Percentiles rank a stretch among this genome's conserved stretches.
Conservation (phyloP, 495 filamentous ascomycete genomes). For the Trichoderma virens region DNA sequence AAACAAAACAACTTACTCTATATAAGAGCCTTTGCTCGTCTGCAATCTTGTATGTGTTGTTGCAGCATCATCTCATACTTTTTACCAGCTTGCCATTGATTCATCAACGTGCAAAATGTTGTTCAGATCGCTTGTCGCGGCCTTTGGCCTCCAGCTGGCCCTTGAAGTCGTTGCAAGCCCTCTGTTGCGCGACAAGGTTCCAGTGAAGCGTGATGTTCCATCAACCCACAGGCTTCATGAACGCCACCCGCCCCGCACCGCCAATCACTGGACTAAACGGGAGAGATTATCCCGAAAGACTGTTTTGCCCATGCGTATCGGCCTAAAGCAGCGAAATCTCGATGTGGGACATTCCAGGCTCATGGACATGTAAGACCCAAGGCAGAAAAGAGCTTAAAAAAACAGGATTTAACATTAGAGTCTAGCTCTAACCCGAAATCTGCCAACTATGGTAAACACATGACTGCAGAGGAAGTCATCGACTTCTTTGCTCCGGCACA, state of each 20-base stretch:
- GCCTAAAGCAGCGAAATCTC: conserved; percentile 16
- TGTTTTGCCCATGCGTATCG: conserved; percentile 17
- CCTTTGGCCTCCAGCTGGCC: neutral
- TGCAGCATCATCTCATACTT: neutral
- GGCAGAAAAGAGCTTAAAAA: too few species aligned
- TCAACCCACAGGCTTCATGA: neutral
- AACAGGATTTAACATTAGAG: neutral
- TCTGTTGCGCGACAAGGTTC: neutral
- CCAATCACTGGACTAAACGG: conserved; percentile 13
- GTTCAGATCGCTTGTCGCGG: neutral
- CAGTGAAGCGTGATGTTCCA: neutral
- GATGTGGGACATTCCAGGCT: conserved; percentile 13
- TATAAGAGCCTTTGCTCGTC: neutral
- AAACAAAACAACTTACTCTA: too few species aligned
- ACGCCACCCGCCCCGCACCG: neutral
- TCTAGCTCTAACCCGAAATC: conserved; percentile 39
- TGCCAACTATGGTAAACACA: conserved; percentile 42
- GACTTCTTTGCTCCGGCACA: conserved; percentile 39
- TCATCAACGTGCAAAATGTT: neutral
- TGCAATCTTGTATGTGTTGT: neutral
- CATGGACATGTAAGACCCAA: conserved; percentile 18
- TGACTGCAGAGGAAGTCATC: conserved; percentile 38
- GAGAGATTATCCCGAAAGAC: conserved; percentile 11
- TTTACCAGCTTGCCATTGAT: neutral
- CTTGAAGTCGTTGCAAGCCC: neutral